Conservation (phyloP, 2,329 filamentous ascomycete genomes). For the Verticillium isaacii region DNA sequence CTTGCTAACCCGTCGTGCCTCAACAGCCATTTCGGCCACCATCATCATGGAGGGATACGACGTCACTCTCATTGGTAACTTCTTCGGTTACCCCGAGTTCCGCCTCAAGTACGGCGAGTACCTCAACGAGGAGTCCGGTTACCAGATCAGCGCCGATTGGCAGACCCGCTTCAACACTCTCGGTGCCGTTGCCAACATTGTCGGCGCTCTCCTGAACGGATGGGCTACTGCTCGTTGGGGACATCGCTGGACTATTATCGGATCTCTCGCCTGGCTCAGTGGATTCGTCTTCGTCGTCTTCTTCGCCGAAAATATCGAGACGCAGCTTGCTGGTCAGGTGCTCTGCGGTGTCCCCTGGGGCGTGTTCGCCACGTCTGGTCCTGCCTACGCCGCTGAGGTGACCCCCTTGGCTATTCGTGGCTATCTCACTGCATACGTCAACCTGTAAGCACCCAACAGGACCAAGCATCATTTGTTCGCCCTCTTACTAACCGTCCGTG, state of each 20-base stretch:
- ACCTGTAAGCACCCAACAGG: slow-evolving; percentile 20
- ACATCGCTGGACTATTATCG: slow-evolving; percentile 38
- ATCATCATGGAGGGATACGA: slow-evolving; percentile 50
- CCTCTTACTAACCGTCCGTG: neutral
- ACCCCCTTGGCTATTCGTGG: slow-evolving; percentile 35
- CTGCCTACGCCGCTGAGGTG: slow-evolving; percentile 39
- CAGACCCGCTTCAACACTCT: slow-evolving; percentile 41
- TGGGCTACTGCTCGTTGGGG: slow-evolving; percentile 35
- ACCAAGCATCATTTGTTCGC: too few species aligned
- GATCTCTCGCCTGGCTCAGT: slow-evolving; percentile 32
- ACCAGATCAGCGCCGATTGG: slow-evolving; percentile 46
- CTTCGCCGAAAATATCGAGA: slow-evolving; percentile 38
- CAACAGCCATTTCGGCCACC: slow-evolving; percentile 35
- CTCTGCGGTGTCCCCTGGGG: slow-evolving; percentile 41
- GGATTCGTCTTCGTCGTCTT: slow-evolving; percentile 44
- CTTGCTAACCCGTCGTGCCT: neutral
- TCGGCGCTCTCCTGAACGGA: slow-evolving; percentile 36
- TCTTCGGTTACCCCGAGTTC: slow-evolving; percentile 38
- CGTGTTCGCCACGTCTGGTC: slow-evolving; percentile 37
- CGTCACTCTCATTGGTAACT: slow-evolving; percentile 38
- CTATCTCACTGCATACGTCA: slow-evolving; percentile 37
- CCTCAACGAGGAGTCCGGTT: slow-evolving; percentile 26
- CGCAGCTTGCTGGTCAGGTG: slow-evolving; percentile 39
- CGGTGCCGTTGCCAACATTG: slow-evolving; percentile 28
- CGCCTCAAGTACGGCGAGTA: slow-evolving; percentile 33